A percentile compares a stretch with the other conserved stretches of the same genome.
These are phyloP conservation scores for Wickerhamomyces kurtzmanii DNA, from an alignment of 805 yeast genomes.

Conservation along the genomic window DNA sequence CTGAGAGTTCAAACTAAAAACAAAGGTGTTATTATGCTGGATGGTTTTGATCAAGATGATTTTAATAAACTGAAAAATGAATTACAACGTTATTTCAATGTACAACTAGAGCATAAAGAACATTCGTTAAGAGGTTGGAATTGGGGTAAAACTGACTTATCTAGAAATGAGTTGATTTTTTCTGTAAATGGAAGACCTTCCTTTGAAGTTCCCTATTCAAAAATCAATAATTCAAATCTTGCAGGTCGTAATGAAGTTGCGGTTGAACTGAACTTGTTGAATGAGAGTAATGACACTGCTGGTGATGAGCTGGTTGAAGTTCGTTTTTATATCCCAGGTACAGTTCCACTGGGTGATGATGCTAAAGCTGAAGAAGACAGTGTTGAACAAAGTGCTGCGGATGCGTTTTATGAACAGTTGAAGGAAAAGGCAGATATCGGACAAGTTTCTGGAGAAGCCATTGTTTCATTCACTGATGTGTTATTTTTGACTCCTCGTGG, in stretches of 20 bases:
- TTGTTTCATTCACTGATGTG: slow-evolving; percentile 85
- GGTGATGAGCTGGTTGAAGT: slow-evolving; percentile 96
- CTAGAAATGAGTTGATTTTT: slow-evolving; percentile 84
- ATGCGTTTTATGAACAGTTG: slow-evolving; percentile 79
- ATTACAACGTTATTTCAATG: slow-evolving; percentile 63
- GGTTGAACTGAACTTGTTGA: slow-evolving; percentile 63
- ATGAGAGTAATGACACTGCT: slow-evolving; percentile 47
- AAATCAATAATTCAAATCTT: slow-evolving; percentile 75
- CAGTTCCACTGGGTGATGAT: slow-evolving; percentile 37
- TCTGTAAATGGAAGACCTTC: slow-evolving; percentile 80
- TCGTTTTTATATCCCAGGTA: slow-evolving; percentile 91
- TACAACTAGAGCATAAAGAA: slow-evolving; percentile 72
- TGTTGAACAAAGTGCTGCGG: slow-evolving; percentile 59
- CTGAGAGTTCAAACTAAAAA: slow-evolving; percentile 82
- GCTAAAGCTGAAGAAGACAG: slow-evolving; percentile 22
- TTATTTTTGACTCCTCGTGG: slow-evolving; percentile 96
- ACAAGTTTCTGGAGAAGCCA: slow-evolving; percentile 87
- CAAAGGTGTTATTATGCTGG: slow-evolving; percentile 76
- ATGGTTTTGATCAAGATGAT: slow-evolving; percentile 87
- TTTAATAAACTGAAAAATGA: slow-evolving; percentile 75
- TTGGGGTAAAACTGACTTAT: slow-evolving; percentile 94
- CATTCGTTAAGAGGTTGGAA: slow-evolving; percentile 98
- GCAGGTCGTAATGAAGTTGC: slow-evolving; percentile 93
- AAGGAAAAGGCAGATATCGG: slow-evolving; percentile 93
- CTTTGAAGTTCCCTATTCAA: slow-evolving; percentile 81